Evolutionary conservation across 768 basidiomycete genomes (phyloP).

Genomic region (Collybia nuda): DNA sequence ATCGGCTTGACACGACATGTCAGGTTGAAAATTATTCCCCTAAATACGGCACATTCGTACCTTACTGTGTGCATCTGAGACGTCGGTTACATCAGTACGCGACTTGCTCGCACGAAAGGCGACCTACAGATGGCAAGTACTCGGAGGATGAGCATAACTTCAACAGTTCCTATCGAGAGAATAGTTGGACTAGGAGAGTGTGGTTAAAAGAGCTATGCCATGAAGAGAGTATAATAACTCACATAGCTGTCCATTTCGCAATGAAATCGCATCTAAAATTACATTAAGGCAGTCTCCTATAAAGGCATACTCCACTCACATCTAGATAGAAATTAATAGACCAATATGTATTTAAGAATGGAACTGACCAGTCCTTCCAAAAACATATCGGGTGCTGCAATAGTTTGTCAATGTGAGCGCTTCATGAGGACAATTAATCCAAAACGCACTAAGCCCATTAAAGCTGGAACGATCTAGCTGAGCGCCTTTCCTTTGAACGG

Average conservation of each 20-base stretch:
- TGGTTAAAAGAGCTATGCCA: not conserved
- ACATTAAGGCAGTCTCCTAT: too few species aligned
- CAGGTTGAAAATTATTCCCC: not conserved
- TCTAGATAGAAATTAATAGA: slow-evolving; percentile 3
- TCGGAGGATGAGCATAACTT: slow-evolving; percentile 22
- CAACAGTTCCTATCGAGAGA: slow-evolving; percentile 17
- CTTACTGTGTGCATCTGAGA: slow-evolving; percentile 13
- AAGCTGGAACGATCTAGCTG: slow-evolving; percentile 10
- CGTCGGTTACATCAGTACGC: not conserved
- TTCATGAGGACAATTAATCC: not conserved
- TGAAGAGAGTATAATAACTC: not conserved
- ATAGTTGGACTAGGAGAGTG: slow-evolving; percentile 15
- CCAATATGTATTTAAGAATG: too few species aligned
- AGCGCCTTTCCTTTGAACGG: not conserved
- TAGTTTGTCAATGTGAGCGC: not conserved
- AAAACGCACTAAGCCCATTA: slow-evolving; percentile 17
- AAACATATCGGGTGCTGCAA: slow-evolving; percentile 1
- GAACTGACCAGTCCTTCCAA: slow-evolving; percentile 2
- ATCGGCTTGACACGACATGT: slow-evolving; percentile 2
- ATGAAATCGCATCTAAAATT: slow-evolving; percentile 16
- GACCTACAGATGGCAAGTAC: slow-evolving; percentile 21
- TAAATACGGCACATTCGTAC: not conserved
- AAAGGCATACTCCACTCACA: not conserved
- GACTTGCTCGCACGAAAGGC: not conserved
- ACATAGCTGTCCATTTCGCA: slow-evolving; percentile 19